Base-by-base conservation (phyloP, 495 filamentous ascomycete genomes). In the Geoglossum glabrum region DNA sequence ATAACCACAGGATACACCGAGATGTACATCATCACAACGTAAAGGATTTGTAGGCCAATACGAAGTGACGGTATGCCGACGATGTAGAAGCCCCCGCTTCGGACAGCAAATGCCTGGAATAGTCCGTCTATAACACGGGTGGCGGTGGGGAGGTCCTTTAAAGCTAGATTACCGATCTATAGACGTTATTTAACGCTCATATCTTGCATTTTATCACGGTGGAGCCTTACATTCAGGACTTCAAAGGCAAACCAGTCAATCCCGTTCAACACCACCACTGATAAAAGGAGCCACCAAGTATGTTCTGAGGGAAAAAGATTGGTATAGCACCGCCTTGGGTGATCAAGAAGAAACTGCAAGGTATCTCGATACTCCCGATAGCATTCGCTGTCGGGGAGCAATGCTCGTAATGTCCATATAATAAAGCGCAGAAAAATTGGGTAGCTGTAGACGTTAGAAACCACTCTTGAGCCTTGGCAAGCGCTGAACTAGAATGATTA, bases 11-110 rank as follows among this genome's bases (percentile, higher is more conserved):
- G 80, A 61, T 76, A 82, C 47, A 76, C 78, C 27, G 73, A 77
- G 38, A 84, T 79, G 67, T 90, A 94, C 86, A 93, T 94, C 87
- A 92, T 93, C 26, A 90, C 77, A n/a, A 88, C 79, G 67, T 94
- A 94, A 25, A 92, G 72, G 17, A 88, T 75, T 60, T 89, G 83
- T 0, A 93, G 71, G 2, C 80, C 80, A 57, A 87, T 82, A 26
- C 80, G 82, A 5, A 90, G 71, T 23, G 73, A 72, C 13, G 85
- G 65, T 43, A 94, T 87, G 4, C 73, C 66, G 45, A 95, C 81
- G 49, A 95, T 81, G 62, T 86, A 87, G 68, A 94, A 93, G 1
- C 89, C 89, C 17, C 86, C 87, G 21, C 79, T 79, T 9, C 88
- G 84, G 0, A 94, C 85, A 57, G 86, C 85, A 38, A 87, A 62